These are phyloP conservation scores for Pichia occidentalis DNA, from an alignment of 805 yeast genomes.

Conservation along the genomic window DNA sequence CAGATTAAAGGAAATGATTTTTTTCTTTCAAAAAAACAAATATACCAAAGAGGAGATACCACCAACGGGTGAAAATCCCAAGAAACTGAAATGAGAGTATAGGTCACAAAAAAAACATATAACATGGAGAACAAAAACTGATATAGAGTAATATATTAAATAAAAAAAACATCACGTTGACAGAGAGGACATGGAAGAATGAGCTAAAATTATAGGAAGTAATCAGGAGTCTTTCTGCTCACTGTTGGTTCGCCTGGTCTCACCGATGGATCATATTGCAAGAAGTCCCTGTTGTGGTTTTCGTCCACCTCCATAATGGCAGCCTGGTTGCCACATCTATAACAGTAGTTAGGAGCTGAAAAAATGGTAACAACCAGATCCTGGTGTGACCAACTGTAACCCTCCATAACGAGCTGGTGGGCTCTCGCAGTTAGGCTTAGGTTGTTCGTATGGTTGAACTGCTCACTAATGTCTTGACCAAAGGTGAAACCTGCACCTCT, in stretches of 20 bases:
- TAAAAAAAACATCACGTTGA: neutral
- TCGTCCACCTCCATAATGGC: constrained; percentile 98
- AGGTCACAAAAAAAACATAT: constrained; percentile 3
- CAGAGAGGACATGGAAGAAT: no score
- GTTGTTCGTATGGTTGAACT: constrained; percentile 86
- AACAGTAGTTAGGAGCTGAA: constrained; percentile 94
- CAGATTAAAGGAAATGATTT: no score
- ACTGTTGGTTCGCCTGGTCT: constrained; percentile 98
- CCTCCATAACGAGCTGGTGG: constrained; percentile 97
- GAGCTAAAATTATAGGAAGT: constrained; percentile 70
- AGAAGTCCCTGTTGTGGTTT: constrained; percentile 80
- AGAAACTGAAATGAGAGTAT: no score
- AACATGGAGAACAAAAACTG: neutral
- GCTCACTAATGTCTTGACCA: constrained; percentile 92
- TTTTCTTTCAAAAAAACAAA: no score
- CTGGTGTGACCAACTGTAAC: constrained; percentile 91
- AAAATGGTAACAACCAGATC: constrained; percentile 91
- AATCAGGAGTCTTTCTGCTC: constrained; percentile 94
- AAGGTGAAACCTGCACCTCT: constrained; percentile 98
- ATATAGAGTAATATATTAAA: constrained; percentile 2
- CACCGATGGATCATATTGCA: constrained; percentile 94
- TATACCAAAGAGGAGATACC: no score
- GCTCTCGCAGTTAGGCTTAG: constrained; percentile 85
- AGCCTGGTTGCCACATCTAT: constrained; percentile 97
- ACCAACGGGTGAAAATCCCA: no score